Evolutionary conservation across 495 filamentous ascomycete genomes (phyloP).

Genomic region (Penicillium subrubescens): DNA sequence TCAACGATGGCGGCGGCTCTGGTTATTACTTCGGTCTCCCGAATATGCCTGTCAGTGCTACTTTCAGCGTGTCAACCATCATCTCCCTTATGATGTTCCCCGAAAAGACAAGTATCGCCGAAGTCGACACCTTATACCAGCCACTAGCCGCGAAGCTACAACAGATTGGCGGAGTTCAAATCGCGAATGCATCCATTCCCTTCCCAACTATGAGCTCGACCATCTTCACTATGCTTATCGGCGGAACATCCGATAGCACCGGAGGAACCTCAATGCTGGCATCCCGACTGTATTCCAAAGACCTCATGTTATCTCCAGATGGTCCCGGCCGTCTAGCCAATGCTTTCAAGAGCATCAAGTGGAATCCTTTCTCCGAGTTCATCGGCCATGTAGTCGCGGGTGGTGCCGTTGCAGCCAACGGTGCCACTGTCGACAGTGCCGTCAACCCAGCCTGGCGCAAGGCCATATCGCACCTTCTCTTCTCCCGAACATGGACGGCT

Average conservation of each 20-base stretch:
- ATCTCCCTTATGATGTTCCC: conserved; percentile 26
- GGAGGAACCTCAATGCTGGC: conserved; percentile 20
- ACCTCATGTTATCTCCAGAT: conserved; percentile 27
- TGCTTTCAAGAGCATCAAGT: conserved; percentile 21
- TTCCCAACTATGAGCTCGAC: conserved; percentile 27
- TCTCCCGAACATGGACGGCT: conserved; percentile 17
- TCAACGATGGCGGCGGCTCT: conserved; percentile 39
- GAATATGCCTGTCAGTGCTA: conserved; percentile 17
- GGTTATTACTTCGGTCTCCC: conserved; percentile 42
- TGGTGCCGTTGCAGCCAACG: conserved; percentile 31
- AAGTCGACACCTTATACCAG: conserved; percentile 20
- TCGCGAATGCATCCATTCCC: conserved; percentile 11
- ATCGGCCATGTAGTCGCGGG: conserved; percentile 36
- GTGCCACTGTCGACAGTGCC: conserved; percentile 31
- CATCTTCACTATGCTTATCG: conserved; percentile 18
- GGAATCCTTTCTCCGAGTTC: conserved; percentile 13
- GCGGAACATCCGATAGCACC: conserved; percentile 24
- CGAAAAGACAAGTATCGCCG: conserved; percentile 23
- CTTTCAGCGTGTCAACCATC: conserved; percentile 18
- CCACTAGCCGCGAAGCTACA: conserved; percentile 23
- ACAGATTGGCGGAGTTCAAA: conserved; percentile 16
- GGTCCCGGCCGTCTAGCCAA: conserved; percentile 29
- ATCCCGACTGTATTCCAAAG: conserved; percentile 35
- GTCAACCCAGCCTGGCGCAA: conserved; percentile 45
- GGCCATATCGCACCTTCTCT: conserved; percentile 30